Evolutionary conservation across 345 rosid species (phyloP), one percentile per base, ranked within the genome.

Genomic region (Citrus australasica): DNA sequence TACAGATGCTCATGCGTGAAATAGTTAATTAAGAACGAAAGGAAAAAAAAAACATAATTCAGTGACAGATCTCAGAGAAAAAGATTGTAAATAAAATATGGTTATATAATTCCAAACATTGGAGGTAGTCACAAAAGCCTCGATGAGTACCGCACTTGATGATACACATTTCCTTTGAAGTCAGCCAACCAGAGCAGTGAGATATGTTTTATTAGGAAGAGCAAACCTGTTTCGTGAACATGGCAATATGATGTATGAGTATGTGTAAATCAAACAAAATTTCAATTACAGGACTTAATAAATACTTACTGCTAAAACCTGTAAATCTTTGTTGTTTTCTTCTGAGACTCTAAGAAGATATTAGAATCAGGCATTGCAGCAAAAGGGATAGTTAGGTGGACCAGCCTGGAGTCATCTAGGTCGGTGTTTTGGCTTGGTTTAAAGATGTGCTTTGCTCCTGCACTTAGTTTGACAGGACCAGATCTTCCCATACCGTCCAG

Each of bases 371-470:
- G 60, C 27, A 63, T 25, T 25, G 82, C 77, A 56, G 76, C 73
- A 78, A 81, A 84, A 25, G 88, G 83, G 4, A 76, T 71, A 5
- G 82, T 71, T 71, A 84, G 83, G 82, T 84, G 88, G 75, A 83
- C 64, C 51, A 70, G 84, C 80, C 73, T 77, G 17, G 87, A 82
- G 76, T 79, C 77, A 40, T 80, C 87, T 17, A 73, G 74, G 77
- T 75, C 80, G 33, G 28, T 38, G 24, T 67, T 75, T 67, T 70
- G 68, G 65, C 77, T 63, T 0, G 88, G 88, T 76, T 86, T 80
- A 77, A 83, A 81, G 67, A 85, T 78, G 82, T 88, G 86, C 82
- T 85, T 86, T 11, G 83, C 83, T 55, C 89, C 89, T 17, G 89
- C 84, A 71, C 79, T 82, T 53, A 86, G 83, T 78, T 86, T 88